Conservation (phyloP, 768 basidiomycete species). For the Leccinum incarnatum region DNA sequence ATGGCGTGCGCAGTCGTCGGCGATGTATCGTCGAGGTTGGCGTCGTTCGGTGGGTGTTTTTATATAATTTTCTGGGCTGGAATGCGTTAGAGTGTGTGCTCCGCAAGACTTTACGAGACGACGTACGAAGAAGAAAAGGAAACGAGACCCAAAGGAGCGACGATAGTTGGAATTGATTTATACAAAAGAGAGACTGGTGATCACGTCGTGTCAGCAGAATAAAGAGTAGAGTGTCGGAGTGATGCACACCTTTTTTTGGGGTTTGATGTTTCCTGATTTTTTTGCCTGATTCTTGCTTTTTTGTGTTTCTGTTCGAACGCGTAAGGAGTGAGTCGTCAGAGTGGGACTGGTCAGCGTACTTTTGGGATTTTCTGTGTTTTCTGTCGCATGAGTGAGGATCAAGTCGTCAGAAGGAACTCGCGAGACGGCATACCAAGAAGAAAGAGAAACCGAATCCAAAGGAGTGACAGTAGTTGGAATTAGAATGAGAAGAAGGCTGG, state of each 20-base stretch:
- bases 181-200: background rate
- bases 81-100: background rate
- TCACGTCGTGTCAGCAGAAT: background rate
- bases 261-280: background rate
- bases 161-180: background rate
- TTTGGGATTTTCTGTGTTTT: no score
- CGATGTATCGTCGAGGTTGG: background rate
- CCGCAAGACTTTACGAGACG: background rate
- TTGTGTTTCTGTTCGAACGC: background rate
- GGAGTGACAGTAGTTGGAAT: background rate
- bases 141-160: background rate
- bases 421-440: background rate
- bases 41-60: constrained; percentile 4
- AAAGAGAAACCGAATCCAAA: background rate
- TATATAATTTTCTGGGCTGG: background rate
- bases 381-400: no score
- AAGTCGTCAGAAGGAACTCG: background rate
- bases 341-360: no score
- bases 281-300: background rate
- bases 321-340: no score
- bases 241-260: background rate
- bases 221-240: no score
- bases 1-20: background rate
- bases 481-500: background rate
- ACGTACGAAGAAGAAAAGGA: background rate